Evolutionary conservation across 768 basidiomycete species (phyloP).

Genomic region (Albatrellus ellisii): DNA sequence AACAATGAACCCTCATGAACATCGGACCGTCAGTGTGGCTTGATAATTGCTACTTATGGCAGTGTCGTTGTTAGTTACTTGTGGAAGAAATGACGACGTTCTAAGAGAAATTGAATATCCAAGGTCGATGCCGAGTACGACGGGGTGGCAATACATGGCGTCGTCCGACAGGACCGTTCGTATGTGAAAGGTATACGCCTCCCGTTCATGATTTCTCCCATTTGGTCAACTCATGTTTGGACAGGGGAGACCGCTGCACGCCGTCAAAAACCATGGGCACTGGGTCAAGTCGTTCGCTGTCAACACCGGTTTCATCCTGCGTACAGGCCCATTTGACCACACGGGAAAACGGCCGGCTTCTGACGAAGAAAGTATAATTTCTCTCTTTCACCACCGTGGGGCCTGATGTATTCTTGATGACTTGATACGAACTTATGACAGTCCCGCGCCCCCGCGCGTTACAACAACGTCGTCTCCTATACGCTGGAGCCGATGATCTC

Average conservation of each 20-base stretch:
- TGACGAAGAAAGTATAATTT: conserved; percentile 65
- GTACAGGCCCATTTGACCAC: conserved; percentile 93
- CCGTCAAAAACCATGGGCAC: conserved; percentile 90
- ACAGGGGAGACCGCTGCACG: conserved; percentile 73
- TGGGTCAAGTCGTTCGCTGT: conserved; percentile 98
- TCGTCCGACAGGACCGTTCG: conserved; percentile 89
- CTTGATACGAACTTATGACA: conserved; percentile 43
- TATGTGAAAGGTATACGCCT: conserved; percentile 77
- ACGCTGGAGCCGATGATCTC: conserved; percentile 80
- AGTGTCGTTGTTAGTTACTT: too few species aligned
- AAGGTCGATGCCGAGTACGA: too few species aligned
- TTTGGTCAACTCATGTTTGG: background rate
- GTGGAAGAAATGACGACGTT: too few species aligned
- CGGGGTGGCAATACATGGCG: conserved; percentile 83
- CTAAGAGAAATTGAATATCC: too few species aligned
- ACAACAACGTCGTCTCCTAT: conserved; percentile 49
- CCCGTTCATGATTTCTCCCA: conserved; percentile 1
- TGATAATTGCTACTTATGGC: too few species aligned
- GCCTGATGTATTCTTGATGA: background rate
- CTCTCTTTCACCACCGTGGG: background rate
- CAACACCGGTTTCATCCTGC: conserved; percentile 89
- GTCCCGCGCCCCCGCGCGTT: conserved; percentile 61
- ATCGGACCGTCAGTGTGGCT: too few species aligned
- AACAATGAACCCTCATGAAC: too few species aligned
- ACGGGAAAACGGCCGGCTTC: conserved; percentile 63